Evolutionary conservation across 169 alveolate genomes (phyloP).

Genomic region (Eimeria praecox): DNA sequence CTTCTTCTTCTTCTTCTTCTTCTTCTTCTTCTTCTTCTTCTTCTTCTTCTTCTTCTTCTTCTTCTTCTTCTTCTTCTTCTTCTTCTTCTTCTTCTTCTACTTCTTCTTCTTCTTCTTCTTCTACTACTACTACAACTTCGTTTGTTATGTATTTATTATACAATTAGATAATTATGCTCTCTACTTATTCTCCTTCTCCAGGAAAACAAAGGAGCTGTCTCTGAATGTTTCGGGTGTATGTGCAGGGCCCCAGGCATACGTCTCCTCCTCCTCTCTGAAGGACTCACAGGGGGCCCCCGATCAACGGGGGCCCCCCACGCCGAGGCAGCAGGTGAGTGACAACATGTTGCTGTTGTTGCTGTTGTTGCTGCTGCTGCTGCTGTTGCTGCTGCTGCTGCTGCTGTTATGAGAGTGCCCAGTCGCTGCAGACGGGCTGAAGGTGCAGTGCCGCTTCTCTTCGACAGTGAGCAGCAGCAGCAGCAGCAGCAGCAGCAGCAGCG

Average conservation of each 20-base stretch:
- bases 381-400: constrained; percentile 23
- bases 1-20: background rate
- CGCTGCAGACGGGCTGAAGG: background rate
- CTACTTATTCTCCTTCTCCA: too few relatives aligned
- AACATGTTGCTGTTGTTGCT: background rate
- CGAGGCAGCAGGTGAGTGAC: background rate
- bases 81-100: too few relatives aligned
- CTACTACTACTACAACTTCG: too few relatives aligned
- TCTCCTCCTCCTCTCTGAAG: background rate
- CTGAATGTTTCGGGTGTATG: background rate
- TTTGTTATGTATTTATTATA: too few relatives aligned
- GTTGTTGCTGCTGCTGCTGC: constrained; percentile 16
- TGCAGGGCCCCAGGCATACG: constrained; percentile 33
- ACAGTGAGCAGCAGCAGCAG: constrained; percentile 6
- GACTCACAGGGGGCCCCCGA: background rate
- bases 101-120: too few relatives aligned
- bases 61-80: too few relatives aligned
- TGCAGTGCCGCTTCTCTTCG: too few relatives aligned
- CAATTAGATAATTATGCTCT: too few relatives aligned
- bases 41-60: background rate
- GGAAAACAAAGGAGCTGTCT: too few relatives aligned
- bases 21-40: too few relatives aligned
- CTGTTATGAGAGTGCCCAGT: background rate
- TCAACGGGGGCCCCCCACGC: constrained; percentile 5
- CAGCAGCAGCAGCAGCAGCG: constrained; percentile 3